These are phyloP conservation scores for Eucalyptus cladocalyx DNA, from an alignment of 345 rosid genomes.

Conservation along the genomic window DNA sequence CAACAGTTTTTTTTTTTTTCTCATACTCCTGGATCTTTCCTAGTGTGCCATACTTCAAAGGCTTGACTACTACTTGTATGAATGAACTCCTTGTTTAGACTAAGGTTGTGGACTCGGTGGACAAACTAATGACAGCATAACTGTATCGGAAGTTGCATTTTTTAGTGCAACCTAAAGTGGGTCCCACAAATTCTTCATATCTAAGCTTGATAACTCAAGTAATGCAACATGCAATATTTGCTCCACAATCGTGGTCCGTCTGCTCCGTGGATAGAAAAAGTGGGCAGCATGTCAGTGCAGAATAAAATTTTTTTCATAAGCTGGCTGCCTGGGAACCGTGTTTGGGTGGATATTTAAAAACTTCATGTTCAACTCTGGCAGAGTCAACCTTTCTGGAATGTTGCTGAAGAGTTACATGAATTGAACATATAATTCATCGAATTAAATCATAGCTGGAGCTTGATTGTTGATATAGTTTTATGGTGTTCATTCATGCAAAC, in stretches of 20 bases:
- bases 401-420: background rate
- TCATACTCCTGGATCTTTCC: background rate
- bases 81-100: background rate
- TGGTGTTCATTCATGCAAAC: background rate
- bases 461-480: background rate
- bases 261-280: background rate
- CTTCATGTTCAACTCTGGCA: background rate
- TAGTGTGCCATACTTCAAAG: background rate
- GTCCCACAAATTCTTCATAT: background rate
- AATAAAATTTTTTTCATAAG: background rate
- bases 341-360: background rate
- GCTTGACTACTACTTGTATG: background rate
- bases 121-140: background rate
- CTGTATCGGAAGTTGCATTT: background rate
- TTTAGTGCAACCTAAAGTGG: background rate
- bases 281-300: background rate
- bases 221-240: background rate
- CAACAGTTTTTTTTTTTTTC: background rate
- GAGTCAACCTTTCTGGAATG: background rate
- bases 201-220: background rate
- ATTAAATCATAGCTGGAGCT: background rate
- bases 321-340: background rate
- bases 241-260: background rate
- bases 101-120: background rate
- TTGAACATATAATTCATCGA: background rate